Evolutionary conservation across 1,139 yeast genomes (phyloP).

Genomic region (Pichia norvegensis): DNA sequence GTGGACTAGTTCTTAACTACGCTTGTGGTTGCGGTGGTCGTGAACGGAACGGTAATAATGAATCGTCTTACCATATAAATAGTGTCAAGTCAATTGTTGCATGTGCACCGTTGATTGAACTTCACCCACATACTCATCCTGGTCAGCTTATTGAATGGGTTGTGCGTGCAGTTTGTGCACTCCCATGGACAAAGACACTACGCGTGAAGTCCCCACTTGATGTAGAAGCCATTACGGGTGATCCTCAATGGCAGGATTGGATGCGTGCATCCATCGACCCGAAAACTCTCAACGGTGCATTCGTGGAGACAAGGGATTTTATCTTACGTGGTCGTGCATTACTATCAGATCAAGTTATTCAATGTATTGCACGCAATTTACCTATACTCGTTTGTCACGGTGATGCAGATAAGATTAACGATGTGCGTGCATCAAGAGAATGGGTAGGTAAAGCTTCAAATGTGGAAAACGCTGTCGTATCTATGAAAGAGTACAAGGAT

Average conservation of each 20-base stretch:
- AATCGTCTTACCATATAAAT: conserved; percentile 34
- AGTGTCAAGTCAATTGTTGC: conserved; percentile 28
- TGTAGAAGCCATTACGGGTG: conserved; percentile 48
- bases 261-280: conserved; percentile 21
- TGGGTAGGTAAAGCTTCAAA: neutral
- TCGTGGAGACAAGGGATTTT: conserved; percentile 56
- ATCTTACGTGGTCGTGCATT: conserved; percentile 53
- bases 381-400: conserved; percentile 51
- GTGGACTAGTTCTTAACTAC: conserved; percentile 72
- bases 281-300: conserved; percentile 33
- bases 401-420: conserved; percentile 32
- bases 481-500: neutral
- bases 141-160: conserved; percentile 37
- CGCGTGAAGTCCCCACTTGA: conserved; percentile 52
- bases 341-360: conserved; percentile 35
- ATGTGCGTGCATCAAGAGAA: neutral
- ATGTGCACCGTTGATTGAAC: conserved; percentile 58
- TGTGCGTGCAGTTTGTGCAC: conserved; percentile 40
- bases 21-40: conserved; percentile 40
- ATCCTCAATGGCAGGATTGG: conserved; percentile 41
- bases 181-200: conserved; percentile 36
- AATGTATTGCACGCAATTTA: conserved; percentile 36
- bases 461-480: neutral
- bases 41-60: conserved; percentile 38
- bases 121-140: conserved; percentile 57